Conservation (phyloP, 257 asterid species). For the Petrea volubilis region DNA sequence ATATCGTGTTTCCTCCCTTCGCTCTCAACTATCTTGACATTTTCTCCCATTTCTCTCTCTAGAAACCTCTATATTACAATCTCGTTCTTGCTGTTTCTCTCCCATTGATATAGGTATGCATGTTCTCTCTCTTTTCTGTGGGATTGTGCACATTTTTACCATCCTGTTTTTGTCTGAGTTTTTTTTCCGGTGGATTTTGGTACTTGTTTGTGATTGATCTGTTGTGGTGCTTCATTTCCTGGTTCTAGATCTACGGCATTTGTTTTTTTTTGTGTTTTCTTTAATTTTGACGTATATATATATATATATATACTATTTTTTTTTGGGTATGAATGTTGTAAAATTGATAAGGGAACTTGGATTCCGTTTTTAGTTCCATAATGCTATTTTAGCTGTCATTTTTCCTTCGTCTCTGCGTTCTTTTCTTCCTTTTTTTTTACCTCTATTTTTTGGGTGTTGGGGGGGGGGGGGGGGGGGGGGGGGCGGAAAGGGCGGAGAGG, state of each 20-base stretch:
- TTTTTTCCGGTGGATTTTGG: neutral
- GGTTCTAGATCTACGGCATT: constrained; percentile 11
- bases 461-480: too few species aligned
- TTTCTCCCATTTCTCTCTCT: neutral
- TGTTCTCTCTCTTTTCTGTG: neutral
- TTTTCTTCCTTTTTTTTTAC: too few species aligned
- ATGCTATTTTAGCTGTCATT: neutral
- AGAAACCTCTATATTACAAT: neutral
- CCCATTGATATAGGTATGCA: neutral
- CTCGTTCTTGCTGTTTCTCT: neutral
- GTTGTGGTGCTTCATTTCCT: neutral
- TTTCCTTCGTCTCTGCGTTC: neutral
- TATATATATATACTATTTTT: neutral
- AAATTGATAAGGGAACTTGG: neutral
- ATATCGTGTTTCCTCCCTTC: neutral
- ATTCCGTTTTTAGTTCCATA: neutral
- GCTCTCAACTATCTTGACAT: neutral
- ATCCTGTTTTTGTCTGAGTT: neutral
- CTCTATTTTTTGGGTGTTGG: neutral
- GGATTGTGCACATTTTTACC: neutral
- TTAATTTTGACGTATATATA: neutral
- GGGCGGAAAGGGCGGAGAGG: too few species aligned
- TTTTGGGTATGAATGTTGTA: neutral
- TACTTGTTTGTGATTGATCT: neutral
- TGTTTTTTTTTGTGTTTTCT: neutral